Evolutionary conservation across 257 asterid genomes (phyloP).

Genomic region (Verbascum thapsus): DNA sequence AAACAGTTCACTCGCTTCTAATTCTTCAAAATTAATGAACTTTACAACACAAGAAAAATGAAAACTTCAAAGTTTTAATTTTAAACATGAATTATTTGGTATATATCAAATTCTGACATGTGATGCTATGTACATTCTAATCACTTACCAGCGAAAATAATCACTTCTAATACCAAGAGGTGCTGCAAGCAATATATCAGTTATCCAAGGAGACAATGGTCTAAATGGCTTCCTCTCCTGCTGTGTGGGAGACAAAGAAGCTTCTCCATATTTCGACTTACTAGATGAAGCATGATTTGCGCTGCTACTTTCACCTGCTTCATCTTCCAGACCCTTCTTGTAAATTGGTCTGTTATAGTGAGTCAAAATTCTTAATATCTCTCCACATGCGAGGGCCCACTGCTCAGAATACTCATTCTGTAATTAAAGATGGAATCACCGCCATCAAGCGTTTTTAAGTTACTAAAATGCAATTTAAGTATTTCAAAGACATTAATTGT

Average conservation of each 20-base stretch:
- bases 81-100: neutral
- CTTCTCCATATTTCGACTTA: slow-evolving; percentile 47
- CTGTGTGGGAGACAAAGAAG: slow-evolving; percentile 48
- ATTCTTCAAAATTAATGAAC: slow-evolving; percentile 1
- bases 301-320: slow-evolving; percentile 69
- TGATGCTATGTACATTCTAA: slow-evolving; percentile 16
- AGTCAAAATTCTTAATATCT: slow-evolving; percentile 85
- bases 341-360: slow-evolving; percentile 93
- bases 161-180: slow-evolving; percentile 97
- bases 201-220: slow-evolving; percentile 95
- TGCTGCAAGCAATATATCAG: slow-evolving; percentile 93
- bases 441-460: slow-evolving; percentile 28
- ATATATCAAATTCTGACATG: slow-evolving; percentile 8
- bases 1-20: neutral
- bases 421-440: slow-evolving; percentile 30
- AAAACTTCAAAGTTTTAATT: neutral
- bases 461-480: slow-evolving; percentile 13
- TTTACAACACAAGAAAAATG: neutral
- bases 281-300: slow-evolving; percentile 78
- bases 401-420: slow-evolving; percentile 96
- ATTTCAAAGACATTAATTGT: slow-evolving; percentile 13
- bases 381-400: slow-evolving; percentile 99
- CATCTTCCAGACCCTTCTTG: slow-evolving; percentile 68
- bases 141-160: slow-evolving; percentile 94
- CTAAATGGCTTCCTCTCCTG: slow-evolving; percentile 83